Conservation (phyloP, 1,139 yeast species). For the Taphrina pruni region DNA sequence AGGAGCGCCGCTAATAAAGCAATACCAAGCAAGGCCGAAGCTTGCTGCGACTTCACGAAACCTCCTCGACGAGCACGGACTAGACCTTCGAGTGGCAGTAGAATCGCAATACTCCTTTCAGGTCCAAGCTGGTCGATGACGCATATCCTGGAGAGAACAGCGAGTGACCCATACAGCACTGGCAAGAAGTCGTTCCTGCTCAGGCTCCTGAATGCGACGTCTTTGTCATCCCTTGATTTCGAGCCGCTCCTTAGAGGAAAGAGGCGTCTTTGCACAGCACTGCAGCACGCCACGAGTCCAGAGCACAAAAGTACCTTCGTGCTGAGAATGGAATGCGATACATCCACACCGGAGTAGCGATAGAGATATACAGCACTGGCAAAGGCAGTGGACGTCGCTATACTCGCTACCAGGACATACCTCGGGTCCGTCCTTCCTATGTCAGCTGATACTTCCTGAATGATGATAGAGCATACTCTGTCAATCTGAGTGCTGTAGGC, state of each 20-base stretch:
- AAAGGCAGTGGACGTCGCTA: slow-evolving; percentile 15
- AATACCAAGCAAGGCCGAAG: background rate
- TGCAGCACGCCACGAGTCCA: slow-evolving; percentile 7
- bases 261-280: slow-evolving; percentile 2
- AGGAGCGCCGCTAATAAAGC: background rate
- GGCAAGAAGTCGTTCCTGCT: background rate
- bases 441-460: background rate
- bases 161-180: background rate
- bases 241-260: background rate
- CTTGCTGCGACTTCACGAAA: background rate
- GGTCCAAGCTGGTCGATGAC: slow-evolving; percentile 11
- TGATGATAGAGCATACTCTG: slow-evolving; percentile 5
- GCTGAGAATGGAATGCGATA: background rate
- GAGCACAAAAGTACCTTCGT: slow-evolving; percentile 4
- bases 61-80: slow-evolving; percentile 17
- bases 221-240: background rate
- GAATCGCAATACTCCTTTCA: slow-evolving; percentile 12
- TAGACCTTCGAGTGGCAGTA: slow-evolving; percentile 13
- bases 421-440: slow-evolving; percentile 11
- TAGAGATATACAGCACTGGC: slow-evolving; percentile 11
- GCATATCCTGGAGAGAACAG: slow-evolving; percentile 8
- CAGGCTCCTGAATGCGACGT: background rate
- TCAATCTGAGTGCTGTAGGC: slow-evolving; percentile 24
- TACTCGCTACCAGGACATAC: slow-evolving; percentile 14
- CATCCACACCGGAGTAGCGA: background rate